Percentiles rank a stretch among this genome's conserved stretches.
Evolutionary conservation across 2,329 filamentous ascomycete species (phyloP).

Genomic region (Bimuria novae-zelandiae): DNA sequence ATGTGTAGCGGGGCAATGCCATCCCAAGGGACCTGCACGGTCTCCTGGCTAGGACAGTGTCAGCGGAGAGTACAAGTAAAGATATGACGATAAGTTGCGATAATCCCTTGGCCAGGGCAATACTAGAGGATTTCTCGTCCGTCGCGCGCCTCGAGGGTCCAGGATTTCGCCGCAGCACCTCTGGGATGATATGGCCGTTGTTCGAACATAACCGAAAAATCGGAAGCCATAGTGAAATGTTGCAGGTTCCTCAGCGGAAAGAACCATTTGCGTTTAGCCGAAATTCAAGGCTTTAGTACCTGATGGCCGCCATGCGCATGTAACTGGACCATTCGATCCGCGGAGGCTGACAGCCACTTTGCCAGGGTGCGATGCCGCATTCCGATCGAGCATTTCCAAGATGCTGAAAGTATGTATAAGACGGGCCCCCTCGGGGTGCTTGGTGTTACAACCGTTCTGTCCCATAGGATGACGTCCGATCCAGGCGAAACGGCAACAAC

Average conservation of each 20-base stretch:
- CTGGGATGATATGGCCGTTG: too few relatives aligned
- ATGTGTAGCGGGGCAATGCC: constrained; percentile 35
- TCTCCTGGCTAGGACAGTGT: constrained; percentile 36
- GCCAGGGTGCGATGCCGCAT: background rate
- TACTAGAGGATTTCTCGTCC: background rate
- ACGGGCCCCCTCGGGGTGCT: background rate
- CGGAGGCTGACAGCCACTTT: background rate
- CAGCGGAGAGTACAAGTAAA: constrained; percentile 19
- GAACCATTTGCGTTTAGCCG: background rate
- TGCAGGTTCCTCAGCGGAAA: background rate
- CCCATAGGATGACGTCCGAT: background rate
- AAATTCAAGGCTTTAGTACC: background rate
- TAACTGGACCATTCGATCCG: background rate
- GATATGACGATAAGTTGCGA: background rate
- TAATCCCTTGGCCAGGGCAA: too few relatives aligned
- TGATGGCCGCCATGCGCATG: background rate
- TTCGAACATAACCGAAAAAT: too few relatives aligned
- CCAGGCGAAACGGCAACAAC: background rate
- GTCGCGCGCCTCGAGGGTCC: too few relatives aligned
- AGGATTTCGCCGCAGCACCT: too few relatives aligned
- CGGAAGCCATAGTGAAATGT: too few relatives aligned
- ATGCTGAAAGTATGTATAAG: background rate
- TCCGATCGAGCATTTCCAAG: background rate
- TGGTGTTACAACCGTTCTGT: too few relatives aligned
- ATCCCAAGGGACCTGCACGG: constrained; percentile 28